A percentile compares a stretch with the other conserved stretches of the same genome.
Conservation (phyloP, 208 protist species). For the Crithidia thermophila region DNA sequence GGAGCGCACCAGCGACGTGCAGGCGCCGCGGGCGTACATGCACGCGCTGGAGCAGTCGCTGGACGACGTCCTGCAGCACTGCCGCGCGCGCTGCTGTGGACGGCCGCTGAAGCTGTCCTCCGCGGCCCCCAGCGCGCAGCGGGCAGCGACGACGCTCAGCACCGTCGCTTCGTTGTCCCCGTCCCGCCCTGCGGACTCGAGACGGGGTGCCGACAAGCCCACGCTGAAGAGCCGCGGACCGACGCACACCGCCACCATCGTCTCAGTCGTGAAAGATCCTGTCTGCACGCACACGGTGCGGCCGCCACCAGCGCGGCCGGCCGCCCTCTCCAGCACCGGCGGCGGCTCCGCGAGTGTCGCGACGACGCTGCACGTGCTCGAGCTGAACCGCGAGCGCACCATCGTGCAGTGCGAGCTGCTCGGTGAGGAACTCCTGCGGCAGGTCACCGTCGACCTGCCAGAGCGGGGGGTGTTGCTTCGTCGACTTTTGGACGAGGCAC, state of each 20-base stretch:
- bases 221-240: constrained; percentile 15
- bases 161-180: neutral
- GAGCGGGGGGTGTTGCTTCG: constrained; percentile 67
- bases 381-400: constrained; percentile 51
- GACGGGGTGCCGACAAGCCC: neutral
- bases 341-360: constrained; percentile 55
- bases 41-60: constrained; percentile 39
- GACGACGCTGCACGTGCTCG: constrained; percentile 45
- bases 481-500: constrained; percentile 55
- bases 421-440: constrained; percentile 52
- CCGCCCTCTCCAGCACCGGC: constrained; percentile 17
- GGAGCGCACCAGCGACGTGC: constrained; percentile 44
- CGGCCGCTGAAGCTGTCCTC: constrained; percentile 22
- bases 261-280: constrained; percentile 15
- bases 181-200: neutral
- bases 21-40: constrained; percentile 40
- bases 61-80: constrained; percentile 25
- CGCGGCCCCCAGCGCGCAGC: constrained; percentile 8
- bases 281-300: constrained; percentile 24
- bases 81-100: constrained; percentile 44
- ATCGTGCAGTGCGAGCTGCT: constrained; percentile 50
- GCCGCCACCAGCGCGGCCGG: constrained; percentile 19
- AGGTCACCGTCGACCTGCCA: constrained; percentile 62
- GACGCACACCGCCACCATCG: neutral
- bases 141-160: neutral